Evolutionary conservation across 1,284 basidiomycete species (phyloP).

Genomic region (Ustilago shanxiensis): DNA sequence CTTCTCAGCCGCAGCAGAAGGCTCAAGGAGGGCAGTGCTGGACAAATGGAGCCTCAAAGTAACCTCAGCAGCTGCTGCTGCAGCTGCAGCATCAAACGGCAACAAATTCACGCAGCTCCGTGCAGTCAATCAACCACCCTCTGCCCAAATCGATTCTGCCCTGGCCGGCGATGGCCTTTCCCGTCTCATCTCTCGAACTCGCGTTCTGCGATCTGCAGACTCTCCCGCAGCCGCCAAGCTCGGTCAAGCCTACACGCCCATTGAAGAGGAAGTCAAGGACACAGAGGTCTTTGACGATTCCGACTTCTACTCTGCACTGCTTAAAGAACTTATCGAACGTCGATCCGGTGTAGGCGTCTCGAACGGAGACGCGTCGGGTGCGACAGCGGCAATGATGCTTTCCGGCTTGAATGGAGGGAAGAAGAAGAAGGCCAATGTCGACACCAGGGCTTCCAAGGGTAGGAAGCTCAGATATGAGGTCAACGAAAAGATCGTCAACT

Average conservation of each 20-base stretch:
- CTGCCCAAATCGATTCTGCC: constrained; percentile 57
- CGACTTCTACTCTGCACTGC: constrained; percentile 65
- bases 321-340: constrained; percentile 67
- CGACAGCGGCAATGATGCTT: constrained; percentile 32
- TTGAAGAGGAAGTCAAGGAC: constrained; percentile 23
- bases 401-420: constrained; percentile 28
- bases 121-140: constrained; percentile 60
- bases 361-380: constrained; percentile 6
- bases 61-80: constrained; percentile 39
- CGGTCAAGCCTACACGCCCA: not conserved
- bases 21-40: constrained; percentile 41
- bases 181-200: constrained; percentile 60
- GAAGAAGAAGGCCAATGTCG: constrained; percentile 57
- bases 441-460: constrained; percentile 66
- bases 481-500: constrained; percentile 66
- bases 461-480: constrained; percentile 66
- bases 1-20: constrained; percentile 32
- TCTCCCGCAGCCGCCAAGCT: constrained; percentile 29
- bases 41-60: constrained; percentile 61
- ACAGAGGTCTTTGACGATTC: constrained; percentile 67
- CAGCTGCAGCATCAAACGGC: constrained; percentile 34
- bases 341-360: constrained; percentile 24
- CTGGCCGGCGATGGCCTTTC: constrained; percentile 57
- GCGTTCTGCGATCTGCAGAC: constrained; percentile 50
- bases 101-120: constrained; percentile 54